Base-by-base conservation (phyloP, 2,329 filamentous ascomycete species). In the Alternaria sp. region DNA sequence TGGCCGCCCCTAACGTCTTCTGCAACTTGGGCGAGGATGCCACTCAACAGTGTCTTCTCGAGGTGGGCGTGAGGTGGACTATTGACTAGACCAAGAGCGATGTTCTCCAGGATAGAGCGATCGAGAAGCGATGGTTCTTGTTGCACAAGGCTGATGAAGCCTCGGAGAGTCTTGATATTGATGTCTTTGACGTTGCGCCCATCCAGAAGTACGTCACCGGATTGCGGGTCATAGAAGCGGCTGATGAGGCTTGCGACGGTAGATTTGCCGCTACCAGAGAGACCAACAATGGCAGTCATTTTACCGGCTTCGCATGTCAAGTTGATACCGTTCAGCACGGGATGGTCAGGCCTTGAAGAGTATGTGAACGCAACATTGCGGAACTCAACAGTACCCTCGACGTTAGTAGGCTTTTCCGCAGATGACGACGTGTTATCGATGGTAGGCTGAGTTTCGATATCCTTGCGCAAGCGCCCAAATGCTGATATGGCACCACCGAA, bases 391-490 rank as follows among this genome's bases (percentile, higher is more conserved):
- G 66, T 67, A 20, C 94, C 94, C 0, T 67, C 49, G 1, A 73
- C 53, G 10, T 52, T 27, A 22, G 64, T 45, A 5, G 72, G 73
- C 28, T 70, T 69, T 10, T 69, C 62, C 7, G 73, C 74, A n/a
- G 65, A 63, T 3, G 69, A 66, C 16, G 72, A 72, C 11, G 75
- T 79, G 43, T 74, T 75, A 60, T 81, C 77, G 32, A 82, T 81
- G 12, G 69, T 62, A 30, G 80, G 77, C 16, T 70, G 54, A 5
- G 81, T 81, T 14, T 88, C 82, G 50, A 91, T 88, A 45, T 89
- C 87, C 34, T 83, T 79, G 14, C 81, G 81, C 6, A 92, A 77
- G 51, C 88, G 87, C 57, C 84, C 77, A 66, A 86, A 91, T 0
- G 88, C 81, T n/a, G 80, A 81, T 11, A 82, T 76, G 3, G 83